Conservation (phyloP, 805 yeast genomes). For the Schwanniomyces polymorphus region DNA sequence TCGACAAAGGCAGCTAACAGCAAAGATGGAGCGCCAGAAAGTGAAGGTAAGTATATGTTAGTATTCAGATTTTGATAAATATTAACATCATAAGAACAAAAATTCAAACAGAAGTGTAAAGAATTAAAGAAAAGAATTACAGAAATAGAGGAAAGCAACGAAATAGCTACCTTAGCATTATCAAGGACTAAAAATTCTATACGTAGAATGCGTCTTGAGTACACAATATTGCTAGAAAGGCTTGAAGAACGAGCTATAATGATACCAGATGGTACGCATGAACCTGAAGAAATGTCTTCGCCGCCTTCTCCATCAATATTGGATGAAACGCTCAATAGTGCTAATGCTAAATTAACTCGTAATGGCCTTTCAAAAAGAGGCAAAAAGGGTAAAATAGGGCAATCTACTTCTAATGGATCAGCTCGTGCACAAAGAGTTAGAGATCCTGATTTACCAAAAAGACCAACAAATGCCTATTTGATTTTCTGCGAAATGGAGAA, state of each 20-base stretch:
- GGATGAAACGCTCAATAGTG: constrained; percentile 27
- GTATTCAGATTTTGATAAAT: background rate
- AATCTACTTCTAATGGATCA: constrained; percentile 22
- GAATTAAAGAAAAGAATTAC: constrained; percentile 68
- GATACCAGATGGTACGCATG: constrained; percentile 24
- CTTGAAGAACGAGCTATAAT: constrained; percentile 57
- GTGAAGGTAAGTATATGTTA: constrained; percentile 34
- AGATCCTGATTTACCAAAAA: constrained; percentile 83
- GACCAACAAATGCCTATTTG: constrained; percentile 88
- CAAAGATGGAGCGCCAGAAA: constrained; percentile 35
- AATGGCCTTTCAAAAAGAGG: constrained; percentile 18
- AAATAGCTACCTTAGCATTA: constrained; percentile 71
- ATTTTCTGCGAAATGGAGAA: constrained; percentile 86
- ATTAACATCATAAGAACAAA: constrained; percentile 26
- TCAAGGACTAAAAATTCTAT: constrained; percentile 75
- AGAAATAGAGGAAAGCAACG: constrained; percentile 77
- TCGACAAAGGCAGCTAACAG: constrained; percentile 5
- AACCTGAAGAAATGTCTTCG: constrained; percentile 36
- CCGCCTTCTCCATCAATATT: constrained; percentile 40
- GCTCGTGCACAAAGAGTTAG: constrained; percentile 44
- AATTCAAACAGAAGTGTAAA: constrained; percentile 63
- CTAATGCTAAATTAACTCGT: constrained; percentile 18
- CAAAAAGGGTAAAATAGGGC: constrained; percentile 14
- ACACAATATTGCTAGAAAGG: constrained; percentile 75
- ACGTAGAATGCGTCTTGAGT: constrained; percentile 78